Conservation (phyloP, 179 eudicot genomes). For the Nepenthes alata region DNA sequence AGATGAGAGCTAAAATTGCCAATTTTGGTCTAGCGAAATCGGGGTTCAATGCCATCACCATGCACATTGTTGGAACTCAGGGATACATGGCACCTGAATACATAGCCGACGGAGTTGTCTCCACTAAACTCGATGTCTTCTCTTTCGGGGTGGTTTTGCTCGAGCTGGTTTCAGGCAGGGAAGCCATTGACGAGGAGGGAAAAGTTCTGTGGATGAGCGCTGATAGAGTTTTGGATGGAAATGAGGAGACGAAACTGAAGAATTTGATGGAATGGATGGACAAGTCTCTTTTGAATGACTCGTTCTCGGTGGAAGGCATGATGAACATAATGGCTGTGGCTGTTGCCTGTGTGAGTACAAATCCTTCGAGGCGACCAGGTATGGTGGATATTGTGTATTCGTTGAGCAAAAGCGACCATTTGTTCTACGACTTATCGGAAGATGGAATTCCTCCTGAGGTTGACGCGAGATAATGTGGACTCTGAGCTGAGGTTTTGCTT, state of each 20-base stretch:
- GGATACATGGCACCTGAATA: slow-evolving; percentile 94
- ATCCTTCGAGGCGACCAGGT: slow-evolving; percentile 59
- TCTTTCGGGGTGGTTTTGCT: slow-evolving; percentile 80
- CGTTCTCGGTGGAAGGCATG: slow-evolving; percentile 39
- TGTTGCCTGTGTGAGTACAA: slow-evolving; percentile 50
- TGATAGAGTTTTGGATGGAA: slow-evolving; percentile 31
- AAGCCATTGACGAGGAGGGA: slow-evolving; percentile 55
- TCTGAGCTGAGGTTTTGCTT: not conserved
- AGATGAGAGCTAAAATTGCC: slow-evolving; percentile 80
- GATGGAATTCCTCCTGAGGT: slow-evolving; percentile 35
- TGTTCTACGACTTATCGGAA: slow-evolving; percentile 40
- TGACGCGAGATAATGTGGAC: slow-evolving; percentile 29
- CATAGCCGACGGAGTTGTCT: slow-evolving; percentile 64
- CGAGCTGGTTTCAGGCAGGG: slow-evolving; percentile 62
- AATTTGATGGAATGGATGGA: slow-evolving; percentile 48
- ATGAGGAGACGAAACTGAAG: slow-evolving; percentile 26
- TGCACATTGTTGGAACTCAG: slow-evolving; percentile 88
- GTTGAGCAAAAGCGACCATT: slow-evolving; percentile 72
- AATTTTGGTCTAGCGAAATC: slow-evolving; percentile 87
- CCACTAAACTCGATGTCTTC: slow-evolving; percentile 76
- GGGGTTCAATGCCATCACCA: slow-evolving; percentile 84
- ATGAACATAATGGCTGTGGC: slow-evolving; percentile 46
- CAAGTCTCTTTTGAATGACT: slow-evolving; percentile 22
- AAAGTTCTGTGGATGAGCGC: slow-evolving; percentile 46
- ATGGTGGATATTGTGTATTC: slow-evolving; percentile 89